phyloP scores from a whole-genome alignment of 352 stramenopile species.

The Globisporangium echinulatum region DNA sequence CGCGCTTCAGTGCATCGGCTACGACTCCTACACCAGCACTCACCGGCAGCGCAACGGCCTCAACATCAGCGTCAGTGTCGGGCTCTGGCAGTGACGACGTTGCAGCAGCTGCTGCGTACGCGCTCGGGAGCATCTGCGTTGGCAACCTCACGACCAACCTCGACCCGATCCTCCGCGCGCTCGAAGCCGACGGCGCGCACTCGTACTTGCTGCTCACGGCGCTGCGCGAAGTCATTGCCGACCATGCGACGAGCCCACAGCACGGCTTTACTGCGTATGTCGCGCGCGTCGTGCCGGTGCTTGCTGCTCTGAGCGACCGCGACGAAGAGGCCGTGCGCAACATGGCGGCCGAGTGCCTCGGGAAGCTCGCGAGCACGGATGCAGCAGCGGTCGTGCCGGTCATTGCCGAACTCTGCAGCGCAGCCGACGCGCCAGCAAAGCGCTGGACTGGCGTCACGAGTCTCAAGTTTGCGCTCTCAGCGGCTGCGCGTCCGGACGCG shows the following conservation, averaged over 20 bases:
- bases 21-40: not conserved
- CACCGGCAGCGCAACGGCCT: too few species aligned
- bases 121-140: conserved; percentile 93
- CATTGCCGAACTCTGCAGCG: conserved; percentile 71
- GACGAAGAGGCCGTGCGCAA: conserved; percentile 95
- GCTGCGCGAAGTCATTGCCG: conserved; percentile 94
- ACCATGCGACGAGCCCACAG: conserved; percentile 69
- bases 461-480: conserved; percentile 86
- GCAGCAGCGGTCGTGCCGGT: conserved; percentile 85
- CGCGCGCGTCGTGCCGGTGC: conserved; percentile 89
- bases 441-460: conserved; percentile 91
- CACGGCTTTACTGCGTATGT: conserved; percentile 74
- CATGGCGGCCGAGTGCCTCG: conserved; percentile 97
- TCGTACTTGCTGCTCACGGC: conserved; percentile 96
- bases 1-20: conserved; percentile 61
- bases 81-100: conserved; percentile 82
- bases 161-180: conserved; percentile 89
- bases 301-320: conserved; percentile 89
- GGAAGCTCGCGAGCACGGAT: conserved; percentile 91
- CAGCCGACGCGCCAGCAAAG: conserved; percentile 38
- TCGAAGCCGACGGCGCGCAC: conserved; percentile 83
- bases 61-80: too few species aligned
- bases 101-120: conserved; percentile 95
- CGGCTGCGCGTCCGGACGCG: conserved; percentile 22
- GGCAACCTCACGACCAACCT: conserved; percentile 89